Evolutionary conservation across 768 basidiomycete species (phyloP), one percentile per base, ranked within the genome.

Genomic region (Kwoniella sp.): DNA sequence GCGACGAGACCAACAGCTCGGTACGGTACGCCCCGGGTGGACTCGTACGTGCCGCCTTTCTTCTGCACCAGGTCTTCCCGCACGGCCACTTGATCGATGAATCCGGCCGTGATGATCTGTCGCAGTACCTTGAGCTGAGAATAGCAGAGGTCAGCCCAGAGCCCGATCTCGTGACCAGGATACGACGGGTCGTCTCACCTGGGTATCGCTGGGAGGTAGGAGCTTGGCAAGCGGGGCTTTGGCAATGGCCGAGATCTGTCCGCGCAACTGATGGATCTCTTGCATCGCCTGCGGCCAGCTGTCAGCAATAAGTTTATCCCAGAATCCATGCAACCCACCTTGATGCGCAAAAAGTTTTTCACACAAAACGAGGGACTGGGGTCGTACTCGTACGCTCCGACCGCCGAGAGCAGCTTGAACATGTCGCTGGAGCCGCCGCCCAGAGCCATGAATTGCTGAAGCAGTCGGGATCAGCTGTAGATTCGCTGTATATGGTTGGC

Each of bases 381-480:
- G 19, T 87, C 86, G 71, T 86, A 93, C 70, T 95, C 92, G 71
- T 90, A 98, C 3, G 93, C 95, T 0, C 95, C 95, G 15, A 95
- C 84, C n/a, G 93, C 89, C 12, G 92, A 91, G 8, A 99, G 78
- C 28, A 86, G 75, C 62, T 86, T 85, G 76, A 96, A 88, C 26
- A 89, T 73, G 66, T 99, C 95, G 70, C 91, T 95, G 5, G 79
- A 79, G 19, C 79, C 83, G 46, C 81, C 81, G 10, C 95, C 95
- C 27, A 98, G 78, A 2, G 84, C 82, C 3, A 84, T 78, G 73
- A 95, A 90, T 40, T 50, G 26, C 22, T 20, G 20, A 29, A 22
- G 15, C 19, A 37, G 2, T 22, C 29, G 25, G 17, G 20, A 19
- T 38, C 20, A 25, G 25, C 14, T 1, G 20, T 26, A 6, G 0